These are phyloP conservation scores for Citrus australasica DNA, from an alignment of 345 rosid species.

Conservation along the genomic window DNA sequence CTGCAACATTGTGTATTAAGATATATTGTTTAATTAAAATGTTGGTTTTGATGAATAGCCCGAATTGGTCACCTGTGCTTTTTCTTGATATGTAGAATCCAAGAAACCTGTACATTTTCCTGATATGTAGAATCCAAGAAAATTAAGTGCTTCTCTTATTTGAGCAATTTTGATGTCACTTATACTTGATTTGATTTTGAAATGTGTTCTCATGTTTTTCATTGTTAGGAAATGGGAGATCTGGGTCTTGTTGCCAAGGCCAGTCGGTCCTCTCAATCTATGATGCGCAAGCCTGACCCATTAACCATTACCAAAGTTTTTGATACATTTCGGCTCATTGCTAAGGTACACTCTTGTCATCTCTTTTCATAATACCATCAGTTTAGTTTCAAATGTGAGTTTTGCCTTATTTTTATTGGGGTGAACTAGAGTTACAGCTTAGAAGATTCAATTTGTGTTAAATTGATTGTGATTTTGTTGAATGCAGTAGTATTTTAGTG, in stretches of 20 bases:
- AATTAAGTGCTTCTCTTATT: neutral
- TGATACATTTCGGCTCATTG: constrained; percentile 67
- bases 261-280: constrained; percentile 85
- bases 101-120: neutral
- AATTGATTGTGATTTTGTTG: constrained; percentile 3
- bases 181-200: neutral
- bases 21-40: neutral
- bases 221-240: constrained; percentile 74
- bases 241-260: constrained; percentile 93
- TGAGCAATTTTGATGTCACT: neutral
- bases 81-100: neutral
- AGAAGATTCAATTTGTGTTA: neutral
- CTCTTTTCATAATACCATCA: neutral
- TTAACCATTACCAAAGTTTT: constrained; percentile 84
- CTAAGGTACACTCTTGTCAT: constrained; percentile 53
- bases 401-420: neutral
- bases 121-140: neutral
- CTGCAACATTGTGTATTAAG: no score
- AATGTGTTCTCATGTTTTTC: neutral
- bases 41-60: neutral
- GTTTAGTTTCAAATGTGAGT: neutral
- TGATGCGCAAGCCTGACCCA: constrained; percentile 86
- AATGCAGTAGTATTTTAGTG: neutral
- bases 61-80: neutral
- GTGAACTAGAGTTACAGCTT: neutral